Evolutionary conservation across 495 filamentous ascomycete genomes (phyloP), one percentile per base, ranked within the genome.

Genomic region (Xanthoparmelia taractica): DNA sequence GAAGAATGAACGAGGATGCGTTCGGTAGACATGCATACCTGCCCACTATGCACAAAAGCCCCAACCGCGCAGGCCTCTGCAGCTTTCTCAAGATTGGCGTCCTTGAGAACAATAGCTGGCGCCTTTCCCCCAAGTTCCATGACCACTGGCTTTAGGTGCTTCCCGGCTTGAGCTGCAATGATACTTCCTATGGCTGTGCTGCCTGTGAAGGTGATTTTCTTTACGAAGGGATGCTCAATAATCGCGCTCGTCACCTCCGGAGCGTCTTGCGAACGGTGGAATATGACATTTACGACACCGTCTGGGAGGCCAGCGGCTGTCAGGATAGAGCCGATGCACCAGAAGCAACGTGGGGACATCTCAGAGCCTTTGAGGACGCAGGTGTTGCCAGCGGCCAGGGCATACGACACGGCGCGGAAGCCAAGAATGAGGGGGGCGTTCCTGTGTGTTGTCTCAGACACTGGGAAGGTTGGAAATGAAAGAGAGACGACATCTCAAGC

Each of bases 1-100:
- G 80, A 78, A 43, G 83, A 82, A 70, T 95, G 88, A 29, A 96
- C 89, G 27, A 96, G 74, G 70, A 97, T 89, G 33, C 88, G 84
- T 76, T 96, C 92, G 0, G 91, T 96, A 4, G 85, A 82, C 92
- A 97, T 94, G 78, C 92, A 97, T 57, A 95, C 84, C 78, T 97
- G 92, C 1, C 92, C 92, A 29, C 82, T 76, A 55, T 85, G 79
- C 69, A 84, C 67, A 64, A 84, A 84, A 0, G 82, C 74, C 38
- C 84, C 79, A 34, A 80, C 40, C 1, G 80, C 76, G 60, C 79
- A 82, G 60, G 74, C 73, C 41, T 75, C 68, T 8, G 82, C 84
- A 15, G 84, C 84, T 60, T 78, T 77, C 20, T 83, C 76, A 33
- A 85, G 63, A 60, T 86, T 74, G 23, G 84, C 84, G 68, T 85